A percentile compares a stretch with the other conserved stretches of the same genome.
Evolutionary conservation across 495 filamentous ascomycete species (phyloP).

Genomic region (Neurospora sp.): DNA sequence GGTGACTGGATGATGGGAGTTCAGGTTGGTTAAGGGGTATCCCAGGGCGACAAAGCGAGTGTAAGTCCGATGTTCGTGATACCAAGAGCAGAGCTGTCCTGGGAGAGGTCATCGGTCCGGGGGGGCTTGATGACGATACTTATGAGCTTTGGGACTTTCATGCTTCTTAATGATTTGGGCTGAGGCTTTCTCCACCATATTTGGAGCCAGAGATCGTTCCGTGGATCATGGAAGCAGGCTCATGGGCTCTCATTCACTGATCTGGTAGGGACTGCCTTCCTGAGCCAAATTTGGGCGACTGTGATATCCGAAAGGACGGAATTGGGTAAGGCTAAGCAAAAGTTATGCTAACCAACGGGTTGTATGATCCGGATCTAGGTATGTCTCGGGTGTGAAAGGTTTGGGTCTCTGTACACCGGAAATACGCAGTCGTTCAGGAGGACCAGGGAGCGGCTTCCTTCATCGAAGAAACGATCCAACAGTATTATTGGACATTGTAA

Average conservation of each 20-base stretch:
- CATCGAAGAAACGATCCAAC: background rate
- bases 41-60: background rate
- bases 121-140: background rate
- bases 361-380: background rate
- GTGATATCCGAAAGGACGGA: background rate
- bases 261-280: background rate
- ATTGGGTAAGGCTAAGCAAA: background rate
- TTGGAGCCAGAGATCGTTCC: background rate
- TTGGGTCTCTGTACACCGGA: background rate
- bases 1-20: background rate
- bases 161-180: background rate
- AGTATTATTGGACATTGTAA: background rate
- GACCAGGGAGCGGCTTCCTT: background rate
- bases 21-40: background rate
- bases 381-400: background rate
- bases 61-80: background rate
- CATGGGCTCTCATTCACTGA: background rate
- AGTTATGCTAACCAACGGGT: background rate
- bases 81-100: background rate
- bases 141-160: background rate
- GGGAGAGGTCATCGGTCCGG: background rate
- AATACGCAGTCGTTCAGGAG: background rate
- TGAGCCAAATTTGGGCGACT: background rate
- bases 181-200: background rate
- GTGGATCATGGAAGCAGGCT: background rate